phyloP scores from a whole-genome alignment of 2,329 filamentous ascomycete genomes.

The Calonectria leucothoes region DNA sequence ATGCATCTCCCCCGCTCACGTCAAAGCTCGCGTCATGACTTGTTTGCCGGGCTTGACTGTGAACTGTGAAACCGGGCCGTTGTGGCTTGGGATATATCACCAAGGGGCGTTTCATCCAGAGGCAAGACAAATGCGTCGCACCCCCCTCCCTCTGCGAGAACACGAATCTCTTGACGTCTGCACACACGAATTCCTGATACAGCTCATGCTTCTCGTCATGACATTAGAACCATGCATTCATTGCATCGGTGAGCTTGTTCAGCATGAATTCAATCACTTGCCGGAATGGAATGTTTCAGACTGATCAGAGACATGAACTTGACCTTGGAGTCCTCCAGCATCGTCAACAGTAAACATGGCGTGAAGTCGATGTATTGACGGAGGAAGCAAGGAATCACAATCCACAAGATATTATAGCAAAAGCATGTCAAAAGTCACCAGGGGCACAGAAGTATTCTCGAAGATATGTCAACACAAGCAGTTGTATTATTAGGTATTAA shows the following conservation, averaged over 20 bases:
- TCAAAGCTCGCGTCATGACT: not conserved
- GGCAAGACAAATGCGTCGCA: not conserved
- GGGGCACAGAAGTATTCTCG: not conserved
- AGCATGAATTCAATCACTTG: not conserved
- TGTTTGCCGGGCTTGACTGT: not conserved
- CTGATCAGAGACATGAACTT: not conserved
- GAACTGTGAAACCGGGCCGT: not conserved
- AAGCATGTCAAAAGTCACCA: not conserved
- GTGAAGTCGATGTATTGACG: no score
- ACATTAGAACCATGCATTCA: not conserved
- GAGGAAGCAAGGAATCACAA: no score
- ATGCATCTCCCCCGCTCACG: not conserved
- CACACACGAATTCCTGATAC: not conserved
- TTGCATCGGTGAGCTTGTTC: not conserved
- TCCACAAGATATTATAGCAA: not conserved
- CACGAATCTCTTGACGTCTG: not conserved
- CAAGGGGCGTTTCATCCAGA: not conserved
- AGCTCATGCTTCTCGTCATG: not conserved
- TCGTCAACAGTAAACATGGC: no score
- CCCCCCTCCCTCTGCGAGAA: not conserved
- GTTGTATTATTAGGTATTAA: constrained; percentile 59
- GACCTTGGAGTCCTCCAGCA: no score
- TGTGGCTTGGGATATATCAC: not conserved
- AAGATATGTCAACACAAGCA: constrained; percentile 46
- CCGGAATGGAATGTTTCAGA: no score